phyloP scores from a whole-genome alignment of 1,284 basidiomycete genomes.

The Trichosporon sp. region DNA sequence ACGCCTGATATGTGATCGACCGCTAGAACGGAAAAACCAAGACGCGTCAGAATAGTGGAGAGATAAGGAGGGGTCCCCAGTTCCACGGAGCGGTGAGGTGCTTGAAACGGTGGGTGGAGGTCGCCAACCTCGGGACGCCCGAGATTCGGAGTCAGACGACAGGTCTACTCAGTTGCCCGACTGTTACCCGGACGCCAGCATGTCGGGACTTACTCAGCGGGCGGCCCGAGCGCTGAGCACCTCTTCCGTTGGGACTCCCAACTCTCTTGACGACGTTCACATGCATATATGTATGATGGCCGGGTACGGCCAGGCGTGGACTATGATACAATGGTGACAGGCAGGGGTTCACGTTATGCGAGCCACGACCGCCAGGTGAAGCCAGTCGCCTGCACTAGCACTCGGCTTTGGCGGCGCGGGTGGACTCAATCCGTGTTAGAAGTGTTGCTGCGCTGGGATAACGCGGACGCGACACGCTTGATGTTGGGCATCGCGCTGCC shows the following conservation, averaged over 20 bases:
- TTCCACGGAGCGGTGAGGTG: neutral
- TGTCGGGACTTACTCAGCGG: neutral
- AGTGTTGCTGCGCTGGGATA: conserved; percentile 10
- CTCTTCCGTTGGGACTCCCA: neutral
- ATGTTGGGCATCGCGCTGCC: conserved; percentile 5
- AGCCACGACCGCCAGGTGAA: conserved; percentile 13
- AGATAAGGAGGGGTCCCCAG: neutral
- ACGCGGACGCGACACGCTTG: conserved; percentile 1
- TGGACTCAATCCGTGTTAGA: conserved; percentile 2
- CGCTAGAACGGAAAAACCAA: neutral
- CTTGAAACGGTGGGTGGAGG: neutral
- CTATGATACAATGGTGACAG: conserved; percentile 13
- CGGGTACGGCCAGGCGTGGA: neutral
- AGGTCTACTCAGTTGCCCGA: neutral
- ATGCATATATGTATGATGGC: conserved; percentile 10
- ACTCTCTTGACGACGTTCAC: neutral
- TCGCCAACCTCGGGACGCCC: neutral
- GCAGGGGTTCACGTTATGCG: neutral
- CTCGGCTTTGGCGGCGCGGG: conserved; percentile 4
- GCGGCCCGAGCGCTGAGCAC: neutral
- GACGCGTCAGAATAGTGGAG: neutral
- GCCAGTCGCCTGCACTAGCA: neutral
- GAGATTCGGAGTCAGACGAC: neutral
- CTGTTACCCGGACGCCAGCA: neutral
- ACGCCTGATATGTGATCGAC: neutral